A percentile compares a stretch with the other conserved stretches of the same genome.
phyloP scores from a whole-genome alignment of 805 yeast genomes.

The Blastobotrys peoriensis region DNA sequence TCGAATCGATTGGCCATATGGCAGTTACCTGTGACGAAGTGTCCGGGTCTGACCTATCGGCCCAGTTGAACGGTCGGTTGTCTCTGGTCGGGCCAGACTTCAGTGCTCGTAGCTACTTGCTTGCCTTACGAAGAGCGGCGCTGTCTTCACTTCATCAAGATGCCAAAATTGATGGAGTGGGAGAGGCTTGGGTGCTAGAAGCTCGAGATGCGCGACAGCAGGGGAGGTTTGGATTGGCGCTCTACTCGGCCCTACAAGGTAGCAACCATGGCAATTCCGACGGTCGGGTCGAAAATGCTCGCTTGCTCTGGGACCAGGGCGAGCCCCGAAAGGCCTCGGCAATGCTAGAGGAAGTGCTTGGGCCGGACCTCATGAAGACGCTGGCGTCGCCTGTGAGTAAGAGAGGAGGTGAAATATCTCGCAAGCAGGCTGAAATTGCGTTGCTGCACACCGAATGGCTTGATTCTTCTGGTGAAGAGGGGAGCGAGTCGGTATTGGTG shows the following conservation, averaged over 20 bases:
- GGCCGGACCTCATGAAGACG: slow-evolving; percentile 13
- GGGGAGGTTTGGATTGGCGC: slow-evolving; percentile 65
- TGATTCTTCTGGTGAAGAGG: slow-evolving; percentile 76
- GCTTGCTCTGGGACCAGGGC: slow-evolving; percentile 83
- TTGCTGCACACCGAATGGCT: slow-evolving; percentile 83
- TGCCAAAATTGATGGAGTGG: slow-evolving; percentile 24
- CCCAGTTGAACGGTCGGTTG: slow-evolving; percentile 22
- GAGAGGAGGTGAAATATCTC: slow-evolving; percentile 2
- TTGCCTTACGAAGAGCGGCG: slow-evolving; percentile 54
- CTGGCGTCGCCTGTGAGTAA: slow-evolving; percentile 2
- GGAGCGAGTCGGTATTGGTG: slow-evolving; percentile 62
- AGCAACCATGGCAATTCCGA: slow-evolving; percentile 22
- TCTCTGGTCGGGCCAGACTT: slow-evolving; percentile 44
- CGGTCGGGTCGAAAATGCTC: slow-evolving; percentile 58
- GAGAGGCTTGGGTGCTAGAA: slow-evolving; percentile 50
- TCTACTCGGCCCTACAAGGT: slow-evolving; percentile 51
- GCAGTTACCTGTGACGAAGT: slow-evolving; percentile 1
- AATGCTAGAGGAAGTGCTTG: slow-evolving; percentile 41
- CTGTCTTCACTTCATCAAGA: slow-evolving; percentile 18
- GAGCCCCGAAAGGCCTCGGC: slow-evolving; percentile 80
- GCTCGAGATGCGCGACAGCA: slow-evolving; percentile 63
- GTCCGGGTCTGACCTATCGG: slow-evolving; percentile 12
- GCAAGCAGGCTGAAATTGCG: slow-evolving; percentile 42
- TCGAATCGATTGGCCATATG: slow-evolving; percentile 36
- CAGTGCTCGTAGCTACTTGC: slow-evolving; percentile 51